Evolutionary conservation across 2,329 filamentous ascomycete species (phyloP).

Genomic region (Fusarium fujikuroi): DNA sequence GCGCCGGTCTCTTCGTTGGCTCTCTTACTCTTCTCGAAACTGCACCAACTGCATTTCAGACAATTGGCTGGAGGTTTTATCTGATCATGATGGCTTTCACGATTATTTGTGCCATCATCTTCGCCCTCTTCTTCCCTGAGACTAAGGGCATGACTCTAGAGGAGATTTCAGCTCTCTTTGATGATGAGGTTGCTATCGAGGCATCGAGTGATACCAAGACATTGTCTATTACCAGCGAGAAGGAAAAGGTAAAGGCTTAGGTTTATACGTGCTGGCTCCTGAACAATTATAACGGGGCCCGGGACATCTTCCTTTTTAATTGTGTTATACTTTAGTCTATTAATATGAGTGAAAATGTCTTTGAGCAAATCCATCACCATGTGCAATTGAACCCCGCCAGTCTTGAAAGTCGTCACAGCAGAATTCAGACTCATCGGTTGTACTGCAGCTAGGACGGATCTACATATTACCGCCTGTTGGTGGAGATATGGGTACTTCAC

Average conservation of each 20-base stretch:
- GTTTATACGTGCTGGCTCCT: background rate
- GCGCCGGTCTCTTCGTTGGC: background rate
- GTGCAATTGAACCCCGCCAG: background rate
- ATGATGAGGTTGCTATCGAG: background rate
- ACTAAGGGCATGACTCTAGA: background rate
- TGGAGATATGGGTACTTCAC: background rate
- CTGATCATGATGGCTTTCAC: background rate
- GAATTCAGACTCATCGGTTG: too few relatives aligned
- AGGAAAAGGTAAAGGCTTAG: background rate
- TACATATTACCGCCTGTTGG: background rate
- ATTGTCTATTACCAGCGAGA: background rate
- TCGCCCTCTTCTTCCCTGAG: background rate
- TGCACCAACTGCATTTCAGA: background rate
- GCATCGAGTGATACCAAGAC: background rate
- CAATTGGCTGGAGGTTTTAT: background rate
- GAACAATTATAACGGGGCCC: fast-evolving
- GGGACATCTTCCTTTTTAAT: fast-evolving
- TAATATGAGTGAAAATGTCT: fast-evolving
- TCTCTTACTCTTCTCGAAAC: background rate
- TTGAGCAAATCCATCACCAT: fast-evolving
- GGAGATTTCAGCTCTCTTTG: background rate
- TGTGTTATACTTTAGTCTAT: fast-evolving
- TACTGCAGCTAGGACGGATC: background rate
- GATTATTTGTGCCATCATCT: background rate
- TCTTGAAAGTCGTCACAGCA: background rate